These are phyloP conservation scores for Starmerella powellii DNA, from an alignment of 805 yeast genomes.

Conservation along the genomic window DNA sequence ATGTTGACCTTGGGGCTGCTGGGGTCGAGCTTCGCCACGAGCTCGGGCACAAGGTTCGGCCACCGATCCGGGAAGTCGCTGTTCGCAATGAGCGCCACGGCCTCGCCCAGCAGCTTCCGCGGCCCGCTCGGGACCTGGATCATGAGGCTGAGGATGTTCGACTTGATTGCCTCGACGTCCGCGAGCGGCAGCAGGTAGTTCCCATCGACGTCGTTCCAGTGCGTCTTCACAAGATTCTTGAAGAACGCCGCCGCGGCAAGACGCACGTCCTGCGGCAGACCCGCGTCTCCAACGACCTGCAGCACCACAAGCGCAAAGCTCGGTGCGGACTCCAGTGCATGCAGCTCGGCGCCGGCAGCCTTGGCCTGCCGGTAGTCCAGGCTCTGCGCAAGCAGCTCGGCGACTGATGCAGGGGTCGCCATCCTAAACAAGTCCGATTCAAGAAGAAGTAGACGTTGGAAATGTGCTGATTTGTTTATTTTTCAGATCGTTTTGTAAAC, in stretches of 20 bases:
- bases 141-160: slow-evolving; percentile 77
- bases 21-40: slow-evolving; percentile 55
- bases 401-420: slow-evolving; percentile 21
- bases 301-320: slow-evolving; percentile 70
- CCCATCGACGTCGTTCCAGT: slow-evolving; percentile 88
- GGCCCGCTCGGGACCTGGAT: slow-evolving; percentile 52
- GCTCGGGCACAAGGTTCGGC: slow-evolving; percentile 49
- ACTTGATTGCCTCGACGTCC: slow-evolving; percentile 59
- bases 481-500: slow-evolving; percentile 2
- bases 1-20: slow-evolving; percentile 48
- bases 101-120: slow-evolving; percentile 91
- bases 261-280: slow-evolving; percentile 45
- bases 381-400: slow-evolving; percentile 24
- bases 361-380: slow-evolving; percentile 24
- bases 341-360: slow-evolving; percentile 45
- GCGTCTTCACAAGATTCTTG: slow-evolving; percentile 72
- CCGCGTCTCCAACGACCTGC: slow-evolving; percentile 59
- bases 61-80: slow-evolving; percentile 89
- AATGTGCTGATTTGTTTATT: background rate
- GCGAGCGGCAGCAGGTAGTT: slow-evolving; percentile 45
- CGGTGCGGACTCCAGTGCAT: slow-evolving; percentile 47
- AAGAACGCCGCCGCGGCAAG: slow-evolving; percentile 84
- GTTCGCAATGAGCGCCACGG: slow-evolving; percentile 85
- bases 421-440: background rate
- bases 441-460: background rate